Conservation (phyloP, 257 asterid genomes). For the Solanum sparsipilum region DNA sequence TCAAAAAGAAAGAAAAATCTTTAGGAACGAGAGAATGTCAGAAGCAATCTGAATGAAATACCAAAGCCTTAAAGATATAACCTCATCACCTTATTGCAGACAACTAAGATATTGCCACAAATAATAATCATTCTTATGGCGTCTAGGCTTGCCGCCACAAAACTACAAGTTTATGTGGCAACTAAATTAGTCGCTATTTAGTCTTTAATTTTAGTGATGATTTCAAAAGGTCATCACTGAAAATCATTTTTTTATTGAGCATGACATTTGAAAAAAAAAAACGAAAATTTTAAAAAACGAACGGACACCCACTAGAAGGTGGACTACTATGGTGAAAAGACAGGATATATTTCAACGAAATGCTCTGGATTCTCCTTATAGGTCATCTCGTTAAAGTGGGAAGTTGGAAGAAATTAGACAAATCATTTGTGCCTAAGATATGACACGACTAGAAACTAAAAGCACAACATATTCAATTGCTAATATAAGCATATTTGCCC, state of each 20-base stretch:
- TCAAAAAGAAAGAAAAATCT: not conserved
- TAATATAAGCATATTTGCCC: not conserved
- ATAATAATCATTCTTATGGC: not conserved
- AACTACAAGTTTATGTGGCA: not conserved
- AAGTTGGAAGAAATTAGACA: not conserved
- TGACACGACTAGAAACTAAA: not conserved
- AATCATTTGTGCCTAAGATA: not conserved
- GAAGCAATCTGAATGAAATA: slow-evolving; percentile 1
- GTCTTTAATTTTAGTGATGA: not conserved
- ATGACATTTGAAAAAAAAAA: not conserved
- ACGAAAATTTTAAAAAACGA: not conserved
- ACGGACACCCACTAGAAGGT: not conserved
- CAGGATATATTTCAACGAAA: too few species aligned
- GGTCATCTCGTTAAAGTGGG: not conserved
- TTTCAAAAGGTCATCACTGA: too few species aligned
- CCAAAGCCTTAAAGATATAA: not conserved
- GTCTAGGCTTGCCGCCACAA: not conserved
- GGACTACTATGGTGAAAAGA: too few species aligned
- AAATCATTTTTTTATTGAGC: too few species aligned
- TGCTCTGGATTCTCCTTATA: not conserved
- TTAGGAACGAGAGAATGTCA: not conserved
- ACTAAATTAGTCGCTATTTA: not conserved
- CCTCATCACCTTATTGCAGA: not conserved
- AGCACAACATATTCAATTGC: not conserved
- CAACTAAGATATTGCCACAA: not conserved